phyloP scores from a whole-genome alignment of 441 rosid genomes.

The Flueggea neowawraea region DNA sequence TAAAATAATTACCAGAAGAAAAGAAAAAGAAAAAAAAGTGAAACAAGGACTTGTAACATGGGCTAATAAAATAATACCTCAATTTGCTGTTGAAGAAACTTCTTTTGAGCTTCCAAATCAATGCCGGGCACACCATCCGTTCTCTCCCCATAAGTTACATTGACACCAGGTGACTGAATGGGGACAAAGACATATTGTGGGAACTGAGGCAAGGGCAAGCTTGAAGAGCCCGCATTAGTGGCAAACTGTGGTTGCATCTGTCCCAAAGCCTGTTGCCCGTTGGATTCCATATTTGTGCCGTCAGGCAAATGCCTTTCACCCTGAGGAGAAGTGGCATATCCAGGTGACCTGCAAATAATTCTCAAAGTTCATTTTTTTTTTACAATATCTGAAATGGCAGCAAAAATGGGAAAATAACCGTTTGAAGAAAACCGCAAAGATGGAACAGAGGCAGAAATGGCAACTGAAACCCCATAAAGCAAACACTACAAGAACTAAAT shows the following conservation, averaged over 20 bases:
- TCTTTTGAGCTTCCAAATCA: slow-evolving; percentile 54
- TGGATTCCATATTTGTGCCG: slow-evolving; percentile 18
- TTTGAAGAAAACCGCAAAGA: neutral
- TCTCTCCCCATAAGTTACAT: slow-evolving; percentile 25
- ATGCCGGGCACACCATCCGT: slow-evolving; percentile 20
- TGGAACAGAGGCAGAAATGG: too few species aligned
- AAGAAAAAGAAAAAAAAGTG: too few species aligned
- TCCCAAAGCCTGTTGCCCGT: slow-evolving; percentile 25
- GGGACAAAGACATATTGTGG: slow-evolving; percentile 37
- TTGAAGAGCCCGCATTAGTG: slow-evolving; percentile 28
- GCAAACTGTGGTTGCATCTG: slow-evolving; percentile 26
- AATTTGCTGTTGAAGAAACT: slow-evolving; percentile 47
- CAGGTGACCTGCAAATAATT: slow-evolving; percentile 56
- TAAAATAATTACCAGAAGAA: neutral
- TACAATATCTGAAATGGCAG: neutral
- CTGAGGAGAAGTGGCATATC: slow-evolving; percentile 49
- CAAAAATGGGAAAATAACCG: neutral
- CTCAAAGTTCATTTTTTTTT: neutral
- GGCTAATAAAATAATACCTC: slow-evolving; percentile 42
- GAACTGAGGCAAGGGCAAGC: slow-evolving; percentile 25
- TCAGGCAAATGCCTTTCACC: slow-evolving; percentile 25
- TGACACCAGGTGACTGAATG: slow-evolving; percentile 27
- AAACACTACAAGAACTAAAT: neutral
- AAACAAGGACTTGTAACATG: too few species aligned
- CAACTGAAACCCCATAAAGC: neutral